Base-by-base conservation (phyloP, 331 rosid species). In the Malus hybrid region DNA sequence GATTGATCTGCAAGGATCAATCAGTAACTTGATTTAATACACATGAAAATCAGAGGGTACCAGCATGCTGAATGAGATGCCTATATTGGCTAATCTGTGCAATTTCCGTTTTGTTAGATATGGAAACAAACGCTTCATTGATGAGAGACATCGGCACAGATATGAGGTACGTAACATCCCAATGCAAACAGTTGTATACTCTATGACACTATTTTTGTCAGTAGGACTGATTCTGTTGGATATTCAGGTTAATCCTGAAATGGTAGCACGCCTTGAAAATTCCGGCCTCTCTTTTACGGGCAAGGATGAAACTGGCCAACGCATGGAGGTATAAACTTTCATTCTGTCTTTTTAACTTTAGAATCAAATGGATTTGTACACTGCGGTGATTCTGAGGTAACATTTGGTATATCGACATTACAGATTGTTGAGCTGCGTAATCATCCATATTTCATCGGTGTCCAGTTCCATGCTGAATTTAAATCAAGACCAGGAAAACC, bases 111-210 rank as follows among this genome's bases (percentile, higher is more conserved):
- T 67, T 78, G 42, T 20, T 42, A 85, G 88, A 73, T 85, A 85
- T 70, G 88, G 88, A 68, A 85, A 85, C 30, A 78, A 29, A 62
- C 73, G 36, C 70, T 82, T 70, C 36, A 68, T 85, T 44, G 82
- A 82, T 44, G 88, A 85, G 82, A 78, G 88, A 76, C 88, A 85
- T 71, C 76, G 88, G 10, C 88, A 85, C 73, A 82, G 88, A 85
- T 85, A 82, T 24, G 88, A 85, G 88, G 88, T 85, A 69, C 16
- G 69, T 42, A n/a, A 34, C 60, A 22, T 74, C 42, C 52, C 14
- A 50, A 28, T 68, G 66, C 50, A 70, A 55, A 4, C 55, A 15
- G 48, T 32, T 44, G 57, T 58, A 5, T 67, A 55, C 7, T 78
- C 6, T 55, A 50, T 50, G 34, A 58, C 56, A 48, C 5, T 71